Evolutionary conservation across 2,329 filamentous ascomycete species (phyloP).

Genomic region (Dothistroma pini): DNA sequence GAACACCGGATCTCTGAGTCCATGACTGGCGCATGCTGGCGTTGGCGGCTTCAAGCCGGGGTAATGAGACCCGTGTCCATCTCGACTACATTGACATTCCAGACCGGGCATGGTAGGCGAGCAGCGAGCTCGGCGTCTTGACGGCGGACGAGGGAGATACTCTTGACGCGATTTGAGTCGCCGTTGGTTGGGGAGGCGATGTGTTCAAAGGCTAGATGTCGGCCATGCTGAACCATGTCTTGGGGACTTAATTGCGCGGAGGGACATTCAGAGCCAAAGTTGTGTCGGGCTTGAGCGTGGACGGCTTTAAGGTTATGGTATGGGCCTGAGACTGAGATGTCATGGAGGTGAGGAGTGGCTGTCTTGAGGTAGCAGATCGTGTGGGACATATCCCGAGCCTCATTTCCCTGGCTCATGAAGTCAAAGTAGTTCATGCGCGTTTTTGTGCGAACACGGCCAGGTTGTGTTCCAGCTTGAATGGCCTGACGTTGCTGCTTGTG

Average conservation of each 20-base stretch:
- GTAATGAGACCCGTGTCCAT: background rate
- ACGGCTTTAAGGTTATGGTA: conserved; percentile 1
- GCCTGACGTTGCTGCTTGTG: background rate
- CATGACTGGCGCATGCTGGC: background rate
- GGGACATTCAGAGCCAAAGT: conserved; percentile 1
- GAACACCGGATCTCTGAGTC: background rate
- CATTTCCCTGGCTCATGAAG: background rate
- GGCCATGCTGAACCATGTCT: background rate
- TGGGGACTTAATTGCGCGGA: background rate
- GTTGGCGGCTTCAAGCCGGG: background rate
- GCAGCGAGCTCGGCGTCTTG: conserved; percentile 4
- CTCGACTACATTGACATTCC: conserved; percentile 1
- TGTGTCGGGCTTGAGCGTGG: background rate
- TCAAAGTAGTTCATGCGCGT: background rate
- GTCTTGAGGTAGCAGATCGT: conserved; percentile 9
- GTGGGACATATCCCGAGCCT: background rate
- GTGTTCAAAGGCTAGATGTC: background rate
- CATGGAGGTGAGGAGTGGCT: conserved; percentile 7
- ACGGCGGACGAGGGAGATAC: background rate
- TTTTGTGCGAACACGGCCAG: background rate
- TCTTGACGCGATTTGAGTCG: conserved; percentile 4
- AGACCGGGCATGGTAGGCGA: conserved; percentile 6
- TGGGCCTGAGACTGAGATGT: conserved; percentile 7
- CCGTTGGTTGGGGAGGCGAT: conserved; percentile 9
- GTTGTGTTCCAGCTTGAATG: background rate